Evolutionary conservation across 2,329 filamentous ascomycete genomes (phyloP).

Genomic region (Chalara sp.): DNA sequence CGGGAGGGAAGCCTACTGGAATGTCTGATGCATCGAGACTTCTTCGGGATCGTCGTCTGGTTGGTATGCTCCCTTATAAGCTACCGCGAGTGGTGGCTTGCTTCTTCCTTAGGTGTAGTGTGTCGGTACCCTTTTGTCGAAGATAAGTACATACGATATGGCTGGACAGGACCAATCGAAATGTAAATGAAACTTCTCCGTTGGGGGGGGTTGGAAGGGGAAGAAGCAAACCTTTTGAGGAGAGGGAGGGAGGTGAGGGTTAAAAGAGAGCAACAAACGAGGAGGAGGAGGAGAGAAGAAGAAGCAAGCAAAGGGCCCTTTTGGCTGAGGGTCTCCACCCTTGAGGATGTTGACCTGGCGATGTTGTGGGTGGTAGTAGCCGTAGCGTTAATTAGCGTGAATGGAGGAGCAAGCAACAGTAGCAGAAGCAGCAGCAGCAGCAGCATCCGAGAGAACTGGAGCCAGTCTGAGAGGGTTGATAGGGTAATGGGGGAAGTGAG

Average conservation of each 20-base stretch:
- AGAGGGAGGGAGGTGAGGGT: not conserved
- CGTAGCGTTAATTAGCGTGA: too few species aligned
- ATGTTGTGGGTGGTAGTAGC: not conserved
- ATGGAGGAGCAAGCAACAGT: too few species aligned
- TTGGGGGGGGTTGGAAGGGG: not conserved
- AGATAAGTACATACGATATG: not conserved
- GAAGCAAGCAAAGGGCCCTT: not conserved
- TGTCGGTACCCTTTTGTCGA: not conserved
- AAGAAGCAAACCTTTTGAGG: not conserved
- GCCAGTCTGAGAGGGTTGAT: too few species aligned
- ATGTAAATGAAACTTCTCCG: not conserved
- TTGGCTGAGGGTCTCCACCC: not conserved
- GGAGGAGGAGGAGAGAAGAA: not conserved
- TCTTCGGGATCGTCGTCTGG: not conserved
- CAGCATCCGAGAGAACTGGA: too few species aligned
- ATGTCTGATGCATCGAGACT: not conserved
- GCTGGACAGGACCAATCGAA: not conserved
- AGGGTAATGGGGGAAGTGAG: too few species aligned
- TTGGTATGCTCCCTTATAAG: not conserved
- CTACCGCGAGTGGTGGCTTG: not conserved
- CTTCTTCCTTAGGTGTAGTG: not conserved
- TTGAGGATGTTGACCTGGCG: not conserved
- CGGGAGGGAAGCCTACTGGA: not conserved
- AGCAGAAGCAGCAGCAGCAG: too few species aligned
- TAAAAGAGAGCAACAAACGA: not conserved